These are phyloP conservation scores for Candida rishiriensis DNA, from an alignment of 805 yeast species.

Conservation along the genomic window DNA sequence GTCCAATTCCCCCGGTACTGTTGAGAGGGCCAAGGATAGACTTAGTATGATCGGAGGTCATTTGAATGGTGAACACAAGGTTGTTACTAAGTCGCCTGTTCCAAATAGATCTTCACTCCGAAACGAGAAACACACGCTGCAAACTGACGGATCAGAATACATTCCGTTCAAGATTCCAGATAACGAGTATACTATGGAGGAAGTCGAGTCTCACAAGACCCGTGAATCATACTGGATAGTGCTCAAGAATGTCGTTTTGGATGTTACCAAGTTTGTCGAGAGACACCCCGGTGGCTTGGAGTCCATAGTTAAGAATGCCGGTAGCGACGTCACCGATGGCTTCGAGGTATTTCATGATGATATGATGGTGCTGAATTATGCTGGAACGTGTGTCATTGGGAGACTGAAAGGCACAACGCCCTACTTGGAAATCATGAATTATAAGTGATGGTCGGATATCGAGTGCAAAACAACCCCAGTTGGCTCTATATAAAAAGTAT, in stretches of 20 bases:
- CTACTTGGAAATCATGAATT: conserved; percentile 26
- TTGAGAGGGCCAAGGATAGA: conserved; percentile 3
- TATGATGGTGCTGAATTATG: conserved; percentile 46
- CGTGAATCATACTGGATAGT: conserved; percentile 50
- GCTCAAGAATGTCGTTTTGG: conserved; percentile 48
- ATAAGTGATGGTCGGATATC: not conserved
- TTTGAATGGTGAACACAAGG: not conserved
- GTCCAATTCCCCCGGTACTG: not conserved
- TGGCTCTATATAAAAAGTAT: no score
- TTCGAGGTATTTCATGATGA: conserved; percentile 59
- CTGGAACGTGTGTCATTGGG: conserved; percentile 45
- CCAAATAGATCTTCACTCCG: no score
- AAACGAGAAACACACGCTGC: no score
- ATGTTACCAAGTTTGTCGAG: conserved; percentile 40
- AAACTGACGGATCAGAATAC: conserved; percentile 5
- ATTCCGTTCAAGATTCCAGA: conserved; percentile 37
- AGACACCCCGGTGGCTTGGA: conserved; percentile 76
- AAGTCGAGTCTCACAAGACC: conserved; percentile 43
- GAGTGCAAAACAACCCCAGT: no score
- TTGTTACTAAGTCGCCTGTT: no score
- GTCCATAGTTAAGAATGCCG: conserved; percentile 64
- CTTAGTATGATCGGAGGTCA: conserved; percentile 8
- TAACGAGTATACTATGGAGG: conserved; percentile 42
- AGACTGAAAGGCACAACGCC: conserved; percentile 44
- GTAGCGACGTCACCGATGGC: conserved; percentile 61